Base-by-base conservation (phyloP, 2,329 filamentous ascomycete species). In the Aspergillus bombycis region DNA sequence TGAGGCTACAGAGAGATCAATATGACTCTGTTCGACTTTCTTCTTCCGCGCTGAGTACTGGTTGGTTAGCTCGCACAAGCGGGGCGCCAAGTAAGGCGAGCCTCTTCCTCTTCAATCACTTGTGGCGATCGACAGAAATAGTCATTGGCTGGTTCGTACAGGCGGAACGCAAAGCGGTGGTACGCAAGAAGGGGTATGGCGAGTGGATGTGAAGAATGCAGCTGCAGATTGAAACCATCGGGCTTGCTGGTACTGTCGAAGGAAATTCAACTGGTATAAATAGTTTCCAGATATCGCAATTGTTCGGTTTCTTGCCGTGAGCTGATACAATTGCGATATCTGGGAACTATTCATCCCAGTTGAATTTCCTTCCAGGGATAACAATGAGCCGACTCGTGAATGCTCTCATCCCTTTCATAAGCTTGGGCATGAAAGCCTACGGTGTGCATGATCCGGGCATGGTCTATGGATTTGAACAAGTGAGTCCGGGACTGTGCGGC, bases 51-150 rank as follows among this genome's bases (percentile, higher is more conserved):
- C 0, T 36, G 34, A 36, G 16, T 52, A 19, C 38, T 62, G 21
- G 56, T 62, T 62, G 57, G 61, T 36, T 56, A 41, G 57, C 28
- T 62, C 61, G 61, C 59, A 62, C 61, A 62, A 50, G 28, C 7
- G 61, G 61, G 55, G n/a, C 53, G n/a, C 21, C 50, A 56, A 26
- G 52, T 26, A 56, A 19, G 43, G 43, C 43, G 21, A 46, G 21
- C 9, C 43, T 46, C n/a, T 26, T 26, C 43, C 43, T 46, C 21
- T 46, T 46, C n/a, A 46, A 26, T 21, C 14, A 14, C 43, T 46
- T 23, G 43, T 46, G 43, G 43, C 12, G 43, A 46, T 4, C 41
- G 4, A 46, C 26, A 48, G 16, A 26, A 28, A 7, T 28, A 28
- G 26, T 48, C 11, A 48, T 48, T 48, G 45, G 23, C 23, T 48